These are phyloP conservation scores for Leccinum griseonigrum DNA, from an alignment of 1,284 basidiomycete genomes.

Conservation along the genomic window DNA sequence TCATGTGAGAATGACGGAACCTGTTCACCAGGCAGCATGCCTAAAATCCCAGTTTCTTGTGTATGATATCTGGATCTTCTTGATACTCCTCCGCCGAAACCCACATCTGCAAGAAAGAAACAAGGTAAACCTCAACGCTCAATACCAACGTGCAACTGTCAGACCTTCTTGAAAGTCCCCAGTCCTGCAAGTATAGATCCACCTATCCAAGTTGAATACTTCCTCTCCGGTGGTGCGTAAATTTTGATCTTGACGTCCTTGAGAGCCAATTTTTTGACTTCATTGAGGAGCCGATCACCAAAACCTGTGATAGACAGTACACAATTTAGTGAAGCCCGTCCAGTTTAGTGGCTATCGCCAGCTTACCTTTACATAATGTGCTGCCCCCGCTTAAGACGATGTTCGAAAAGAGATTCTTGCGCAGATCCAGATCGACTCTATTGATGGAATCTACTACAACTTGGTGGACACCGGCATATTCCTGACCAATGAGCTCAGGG, in stretches of 20 bases:
- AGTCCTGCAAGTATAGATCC: constrained; percentile 94
- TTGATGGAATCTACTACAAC: constrained; percentile 89
- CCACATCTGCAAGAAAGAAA: constrained; percentile 75
- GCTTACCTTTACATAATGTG: constrained; percentile 85
- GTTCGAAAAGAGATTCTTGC: constrained; percentile 95
- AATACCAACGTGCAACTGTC: constrained; percentile 7
- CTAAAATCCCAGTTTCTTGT: constrained; percentile 84
- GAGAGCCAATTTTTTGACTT: constrained; percentile 95
- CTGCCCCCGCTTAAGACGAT: constrained; percentile 97
- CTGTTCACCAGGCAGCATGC: constrained; percentile 5
- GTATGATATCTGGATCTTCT: constrained; percentile 98
- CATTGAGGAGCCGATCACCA: constrained; percentile 92
- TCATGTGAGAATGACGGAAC: constrained; percentile 20
- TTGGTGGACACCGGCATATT: constrained; percentile 97
- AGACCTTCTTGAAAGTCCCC: constrained; percentile 96
- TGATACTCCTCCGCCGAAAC: constrained; percentile 99
- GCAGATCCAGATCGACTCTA: constrained; percentile 84
- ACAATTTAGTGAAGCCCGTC: constrained; percentile 5
- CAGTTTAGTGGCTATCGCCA: constrained; percentile 5
- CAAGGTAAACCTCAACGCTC: constrained; percentile 7
- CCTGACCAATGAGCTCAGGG: constrained; percentile 94
- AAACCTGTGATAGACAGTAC: constrained; percentile 60
- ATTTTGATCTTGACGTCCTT: constrained; percentile 99
- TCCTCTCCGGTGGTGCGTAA: constrained; percentile 98
- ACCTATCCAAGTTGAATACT: constrained; percentile 99